Base-by-base conservation (phyloP, 2,329 filamentous ascomycete genomes). In the Davidsoniella virescens region DNA sequence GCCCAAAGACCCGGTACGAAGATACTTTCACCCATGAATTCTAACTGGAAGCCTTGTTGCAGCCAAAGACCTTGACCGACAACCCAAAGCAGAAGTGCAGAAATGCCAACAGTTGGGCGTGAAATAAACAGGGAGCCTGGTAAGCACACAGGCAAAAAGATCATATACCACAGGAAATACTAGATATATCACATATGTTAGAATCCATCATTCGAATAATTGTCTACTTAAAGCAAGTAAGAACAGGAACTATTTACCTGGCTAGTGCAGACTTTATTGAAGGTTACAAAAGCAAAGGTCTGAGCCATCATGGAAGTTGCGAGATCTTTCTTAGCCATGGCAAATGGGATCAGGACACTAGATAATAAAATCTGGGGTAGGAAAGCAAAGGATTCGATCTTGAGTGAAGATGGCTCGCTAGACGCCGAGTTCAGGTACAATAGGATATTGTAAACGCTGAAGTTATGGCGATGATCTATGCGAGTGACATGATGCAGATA, bases 131-230 rank as follows among this genome's bases (percentile, higher is more conserved):
- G 82, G 0, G 88, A 95, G 37, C 67, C 67, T 0, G 90, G 87
- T 0, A 98, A 79, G 62, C 95, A 94, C 46, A 95, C 80, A 0
- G 92, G 92, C 2, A 96, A 70, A 58, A 98, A 85, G 56, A 95
- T 78, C 65, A 95, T 80, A 65, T 98, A 96, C 92, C 92, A 98
- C 46, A 98, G 75, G 64, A 98, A 98, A 64, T 98, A 98, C 87
- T 94, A 20, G 12, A 7, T 8, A 25, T 17, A 14, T 10, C 8
- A 33, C 8, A 33, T 6, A 17, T 17, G n/a, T 46, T 41, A 40
- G 42, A 47, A 12, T 12, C 4, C 8, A 33, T 33, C 12, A 12
- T 9, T 8, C 6, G 4, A 5, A 14, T 33, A 10, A 12, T 8
- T 5, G 26, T 20, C 5, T 9, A 18, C 6, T 23, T 25, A 17